Conservation (phyloP, 306 rosid genomes). For the Cajanus cajan region DNA sequence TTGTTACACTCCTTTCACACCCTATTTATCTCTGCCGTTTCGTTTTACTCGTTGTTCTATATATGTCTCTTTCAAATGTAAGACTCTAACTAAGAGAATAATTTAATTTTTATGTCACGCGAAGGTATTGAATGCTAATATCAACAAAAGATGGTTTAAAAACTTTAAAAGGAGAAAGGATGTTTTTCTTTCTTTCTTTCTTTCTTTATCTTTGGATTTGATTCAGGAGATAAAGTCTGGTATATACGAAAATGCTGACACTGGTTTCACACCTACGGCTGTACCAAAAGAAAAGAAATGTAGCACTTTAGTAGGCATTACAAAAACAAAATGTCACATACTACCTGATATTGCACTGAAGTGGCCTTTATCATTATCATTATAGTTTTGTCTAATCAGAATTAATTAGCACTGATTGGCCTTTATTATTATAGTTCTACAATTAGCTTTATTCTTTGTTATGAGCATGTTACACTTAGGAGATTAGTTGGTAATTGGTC, state of each 20-base stretch:
- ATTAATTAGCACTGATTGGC: not conserved
- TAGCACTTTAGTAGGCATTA: not conserved
- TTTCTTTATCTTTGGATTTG: constrained; percentile 11
- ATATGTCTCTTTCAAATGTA: not conserved
- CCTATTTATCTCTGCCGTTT: not conserved
- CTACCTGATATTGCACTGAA: not conserved
- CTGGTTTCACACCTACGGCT: not conserved
- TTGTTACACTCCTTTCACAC: not conserved
- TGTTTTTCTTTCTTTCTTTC: not conserved
- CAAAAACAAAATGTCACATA: not conserved
- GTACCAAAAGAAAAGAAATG: not conserved
- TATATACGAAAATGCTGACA: constrained; percentile 21
- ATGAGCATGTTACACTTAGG: not conserved
- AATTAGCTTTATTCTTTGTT: constrained; percentile 1
- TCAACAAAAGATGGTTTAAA: constrained; percentile 14
- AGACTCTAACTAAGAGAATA: not conserved
- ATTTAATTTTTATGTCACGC: constrained; percentile 27
- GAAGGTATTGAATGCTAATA: constrained; percentile 29
- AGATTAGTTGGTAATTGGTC: not conserved
- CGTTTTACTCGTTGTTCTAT: not conserved
- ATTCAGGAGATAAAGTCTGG: not conserved
- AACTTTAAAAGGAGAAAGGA: not conserved
- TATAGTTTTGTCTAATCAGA: not conserved
- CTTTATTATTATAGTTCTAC: not conserved
- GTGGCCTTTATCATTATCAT: not conserved